Conservation (phyloP, 2,329 filamentous ascomycete genomes). For the Trichophyton equinum region DNA sequence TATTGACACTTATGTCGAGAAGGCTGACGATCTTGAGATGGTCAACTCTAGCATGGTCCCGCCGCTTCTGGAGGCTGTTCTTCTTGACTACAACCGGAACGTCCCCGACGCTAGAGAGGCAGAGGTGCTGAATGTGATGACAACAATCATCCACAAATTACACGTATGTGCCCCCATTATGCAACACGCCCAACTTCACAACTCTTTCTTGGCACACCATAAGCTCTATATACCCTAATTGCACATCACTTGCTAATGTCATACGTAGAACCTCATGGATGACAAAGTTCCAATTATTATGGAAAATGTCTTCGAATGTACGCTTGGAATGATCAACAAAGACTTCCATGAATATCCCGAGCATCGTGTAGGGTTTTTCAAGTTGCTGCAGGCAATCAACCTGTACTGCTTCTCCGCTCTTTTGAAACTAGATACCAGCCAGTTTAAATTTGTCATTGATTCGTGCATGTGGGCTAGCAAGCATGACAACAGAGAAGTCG, state of each 20-base stretch:
- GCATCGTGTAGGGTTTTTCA: constrained; percentile 99
- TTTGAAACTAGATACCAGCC: constrained; percentile 82
- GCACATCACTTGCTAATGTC: constrained; percentile 21
- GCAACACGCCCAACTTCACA: constrained; percentile 31
- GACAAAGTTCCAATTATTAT: constrained; percentile 95
- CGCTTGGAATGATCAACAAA: constrained; percentile 99
- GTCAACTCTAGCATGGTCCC: constrained; percentile 90
- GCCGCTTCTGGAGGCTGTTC: constrained; percentile 82
- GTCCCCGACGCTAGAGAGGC: constrained; percentile 91
- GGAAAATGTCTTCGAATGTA: constrained; percentile 98
- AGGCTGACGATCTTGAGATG: constrained; percentile 89
- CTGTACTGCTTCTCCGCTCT: constrained; percentile 92
- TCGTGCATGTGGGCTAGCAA: constrained; percentile 99
- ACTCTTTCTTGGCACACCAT: constrained; percentile 18
- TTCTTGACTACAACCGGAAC: constrained; percentile 94
- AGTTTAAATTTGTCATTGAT: constrained; percentile 99
- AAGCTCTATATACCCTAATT: constrained; percentile 10
- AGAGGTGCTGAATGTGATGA: constrained; percentile 94
- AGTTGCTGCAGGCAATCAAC: constrained; percentile 89
- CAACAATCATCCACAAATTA: constrained; percentile 90
- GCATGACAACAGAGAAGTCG: constrained; percentile 96
- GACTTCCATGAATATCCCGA: constrained; percentile 99
- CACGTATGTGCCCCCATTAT: constrained; percentile 60
- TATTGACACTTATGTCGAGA: constrained; percentile 95
- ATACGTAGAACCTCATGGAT: constrained; percentile 75